Evolutionary conservation across 768 basidiomycete species (phyloP), one percentile per base, ranked within the genome.

Genomic region (Lepiota subincarnata): DNA sequence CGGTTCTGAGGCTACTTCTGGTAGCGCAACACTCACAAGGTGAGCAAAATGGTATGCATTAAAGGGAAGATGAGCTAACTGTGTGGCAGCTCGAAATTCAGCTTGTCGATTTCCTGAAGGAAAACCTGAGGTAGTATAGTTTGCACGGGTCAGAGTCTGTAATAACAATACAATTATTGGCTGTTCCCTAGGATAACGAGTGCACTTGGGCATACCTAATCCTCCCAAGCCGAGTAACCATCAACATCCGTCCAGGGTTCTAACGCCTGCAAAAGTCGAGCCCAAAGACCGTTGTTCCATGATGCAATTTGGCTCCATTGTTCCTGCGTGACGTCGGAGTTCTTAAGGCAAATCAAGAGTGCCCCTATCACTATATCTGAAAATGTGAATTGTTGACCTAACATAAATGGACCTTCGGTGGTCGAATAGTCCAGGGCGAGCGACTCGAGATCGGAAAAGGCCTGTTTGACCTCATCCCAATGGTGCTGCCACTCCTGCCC

Each of bases 1-100:
- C 6, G 86, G 86, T 5, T 81, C 80, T 0, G 86, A 87, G 64
- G 78, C 79, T 13, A 84, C 80, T 0, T 73, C 72, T 10, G 84
- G 84, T n/a, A 70, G 71, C 24, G 82, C 79, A 8, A 76, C 71
- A 0, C 66, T 86, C 6, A 75, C 70, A 0, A 79, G 78, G 84
- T 84, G 31, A 31, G 31, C 3, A 7, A 59, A 61, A 79, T 68
- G 14, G 4, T 35, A n/a, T 37, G 20, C 18, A 6, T 18, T 44
- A 12, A 20, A 16, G 0, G 3, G 19, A 18, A 20, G 4, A 35
- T 4, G 20, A 12, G 24, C 24, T 39, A 12, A 48, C 13, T 40
- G 8, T n/a, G 13, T 18, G 31, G 16, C n/a, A 48, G 55, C 51
- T 46, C 50, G 13, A 48, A 39, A 26, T 58, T 19, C 44, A 41